Base-by-base conservation (phyloP, 495 filamentous ascomycete genomes). In the Aspergillus bridgeri region DNA sequence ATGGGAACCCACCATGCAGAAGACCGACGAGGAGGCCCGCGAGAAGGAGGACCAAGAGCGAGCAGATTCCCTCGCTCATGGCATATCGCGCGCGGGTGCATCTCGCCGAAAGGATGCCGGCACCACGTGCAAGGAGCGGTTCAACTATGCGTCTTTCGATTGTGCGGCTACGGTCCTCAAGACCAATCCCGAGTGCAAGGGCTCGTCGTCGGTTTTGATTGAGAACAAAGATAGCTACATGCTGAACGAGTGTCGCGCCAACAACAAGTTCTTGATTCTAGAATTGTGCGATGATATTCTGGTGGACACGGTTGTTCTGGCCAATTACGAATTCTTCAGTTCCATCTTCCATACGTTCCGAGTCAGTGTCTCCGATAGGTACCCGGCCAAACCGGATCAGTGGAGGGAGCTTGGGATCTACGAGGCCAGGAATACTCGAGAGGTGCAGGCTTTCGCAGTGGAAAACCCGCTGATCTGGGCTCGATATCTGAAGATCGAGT, bases 201-300 rank as follows among this genome's bases (percentile, higher is more conserved):
- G 90, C 48, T 81, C 91, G 19, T 94, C 89, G 33, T 85, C 91
- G 19, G 87, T 98, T 19, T 76, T 98, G 20, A 83, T 96, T 21
- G 94, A 98, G 74, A 96, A 96, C 72, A 97, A 97, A 76, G 94
- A 98, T 74, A 92, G 89, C 66, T 98, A 98, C 69, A 96, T 98
- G 94, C 82, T 96, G 29, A 92, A 96, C 43, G 88, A 92, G 66
- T 98, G 94, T 66, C 83, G 83, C 0, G 85, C 84, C 24, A 78
- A 89, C 65, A 93, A 96, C 73, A 97, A 98, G 72, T 96, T 95
- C 71, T 79, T 98, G 53, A 90, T 97, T 60, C 83, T 98, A 53
- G 93, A 98, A 70, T 74, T 88, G 2, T 90, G 86, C 65, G 91
- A 97, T 69, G 91, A 97, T 59, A 97, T 98, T 53, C 80, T 96